Evolutionary conservation across 2,329 filamentous ascomycete genomes (phyloP), one percentile per base, ranked within the genome.

Genomic region (Neophaeococcomyces aloes): DNA sequence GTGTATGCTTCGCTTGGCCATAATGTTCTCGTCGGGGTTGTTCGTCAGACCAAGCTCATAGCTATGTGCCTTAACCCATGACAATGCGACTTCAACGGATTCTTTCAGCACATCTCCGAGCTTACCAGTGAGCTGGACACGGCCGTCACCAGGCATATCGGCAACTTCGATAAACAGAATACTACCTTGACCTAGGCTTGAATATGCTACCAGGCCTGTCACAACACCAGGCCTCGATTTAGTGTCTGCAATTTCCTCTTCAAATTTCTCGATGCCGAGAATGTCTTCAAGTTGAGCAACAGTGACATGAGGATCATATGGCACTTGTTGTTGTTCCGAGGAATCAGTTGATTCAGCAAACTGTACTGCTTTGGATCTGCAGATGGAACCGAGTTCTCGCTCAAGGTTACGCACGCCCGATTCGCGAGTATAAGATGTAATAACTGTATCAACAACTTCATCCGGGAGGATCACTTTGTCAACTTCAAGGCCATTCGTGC

Each of bases 101-200:
- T 98, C 91, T 65, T 96, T 96, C 47, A 98, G 78, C 23, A 98
- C 91, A 55, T 95, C 88, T 51, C 91, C 91, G 5, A 98, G 78
- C 62, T 94, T 96, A 49, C 91, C 91, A 1, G 91, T 98, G 19
- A 98, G 78, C 65, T 96, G 91, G 29, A 98, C 86, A 42, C 83
- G 81, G 27, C 91, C 91, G 45, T 78, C 81, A 33, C 91, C 91
- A 0, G 91, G 91, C 87, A 96, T 96, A 59, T 94, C 88, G 8
- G 89, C 86, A 34, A 95, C 86, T 65, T 98, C 91, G 56, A 98
- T 98, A 70, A 98, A 98, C 44, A 98, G 74, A 57, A 98, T 98
- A 59, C 84, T 88, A 50, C 91, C 91, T 61, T 95, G 89, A 37
- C 87, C 87, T 38, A 91, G 89, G 3, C 82, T 83, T 58, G 82